Base-by-base conservation (phyloP, 1,284 basidiomycete genomes). In the Fomes fomentarius region DNA sequence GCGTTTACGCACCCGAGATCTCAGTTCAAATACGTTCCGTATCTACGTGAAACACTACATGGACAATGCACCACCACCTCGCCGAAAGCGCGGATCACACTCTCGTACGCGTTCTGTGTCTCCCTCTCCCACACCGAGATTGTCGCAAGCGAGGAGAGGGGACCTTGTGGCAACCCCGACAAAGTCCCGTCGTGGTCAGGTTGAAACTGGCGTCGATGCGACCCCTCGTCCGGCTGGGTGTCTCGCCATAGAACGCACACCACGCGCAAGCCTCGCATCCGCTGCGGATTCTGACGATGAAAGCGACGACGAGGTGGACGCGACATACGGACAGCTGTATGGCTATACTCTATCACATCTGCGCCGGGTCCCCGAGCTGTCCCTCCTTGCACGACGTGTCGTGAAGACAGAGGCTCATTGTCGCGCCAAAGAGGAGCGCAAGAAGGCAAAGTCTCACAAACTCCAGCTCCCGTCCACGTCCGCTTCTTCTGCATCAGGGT, bases 41-140 rank as follows among this genome's bases (percentile, higher is more conserved):
- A 79, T 89, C 38, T 90, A 91, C 63, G 62, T 91, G 56, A 89
- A 88, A 60, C 84, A 91, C 58, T 91, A 83, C 67, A 86, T 91
- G 83, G 83, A 88, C 63, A 76, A 83, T 41, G 66, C 65, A 0
- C 64, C 66, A 0, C 57, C 58, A 11, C 57, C 55, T 1, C 35
- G 46, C 2, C 50, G 34, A 11, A 28, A n/a, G 19, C 43, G 30
- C 11, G 21, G 30, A 4, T 12, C 28, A 6, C 33, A 41, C 24
- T 43, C 43, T 22, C 24, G 11, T 26, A 17, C 52, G 38, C 59
- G 62, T 14, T 61, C 62, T 3, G 37, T 43, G 12, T 66, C 64
- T 1, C 62, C 64, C 2, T 56, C 64, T 14, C 62, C 64, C 1
- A 52, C 47, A 1, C 50, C 63, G 6, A 46, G 49, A 12, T 21